phyloP scores from a whole-genome alignment of 495 filamentous ascomycete genomes.

The Penicillium soppii region DNA sequence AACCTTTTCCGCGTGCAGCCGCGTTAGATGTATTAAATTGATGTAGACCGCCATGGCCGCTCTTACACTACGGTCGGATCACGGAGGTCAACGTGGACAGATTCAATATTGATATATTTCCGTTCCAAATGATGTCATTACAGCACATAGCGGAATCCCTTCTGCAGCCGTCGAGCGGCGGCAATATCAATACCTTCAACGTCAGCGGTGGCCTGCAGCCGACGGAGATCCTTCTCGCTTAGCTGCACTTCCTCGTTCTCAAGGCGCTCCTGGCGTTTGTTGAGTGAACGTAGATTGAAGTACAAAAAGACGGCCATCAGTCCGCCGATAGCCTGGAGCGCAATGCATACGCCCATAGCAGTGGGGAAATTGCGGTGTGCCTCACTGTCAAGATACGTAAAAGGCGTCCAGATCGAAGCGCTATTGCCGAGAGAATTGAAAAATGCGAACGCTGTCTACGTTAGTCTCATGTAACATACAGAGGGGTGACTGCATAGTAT shows the following conservation, averaged over 20 bases:
- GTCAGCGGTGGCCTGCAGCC: constrained; percentile 47
- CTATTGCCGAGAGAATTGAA: constrained; percentile 56
- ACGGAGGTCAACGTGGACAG: no score
- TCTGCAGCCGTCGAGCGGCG: constrained; percentile 43
- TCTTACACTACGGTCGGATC: no score
- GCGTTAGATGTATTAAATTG: no score
- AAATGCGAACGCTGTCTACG: constrained; percentile 43
- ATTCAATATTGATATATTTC: neutral
- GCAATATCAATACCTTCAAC: constrained; percentile 49
- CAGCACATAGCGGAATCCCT: constrained; percentile 49
- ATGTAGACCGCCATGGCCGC: no score
- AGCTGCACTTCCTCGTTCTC: constrained; percentile 43
- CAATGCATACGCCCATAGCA: constrained; percentile 49
- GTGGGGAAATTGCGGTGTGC: constrained; percentile 37
- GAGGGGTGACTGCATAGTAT: neutral
- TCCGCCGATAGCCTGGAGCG: constrained; percentile 40
- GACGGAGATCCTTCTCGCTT: constrained; percentile 39
- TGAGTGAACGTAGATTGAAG: constrained; percentile 41
- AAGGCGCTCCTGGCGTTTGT: constrained; percentile 45
- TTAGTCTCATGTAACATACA: neutral
- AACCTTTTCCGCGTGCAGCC: no score
- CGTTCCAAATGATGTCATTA: constrained; percentile 4
- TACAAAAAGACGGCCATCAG: constrained; percentile 41
- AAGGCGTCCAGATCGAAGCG: constrained; percentile 56
- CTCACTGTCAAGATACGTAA: constrained; percentile 43